A percentile compares a stretch with the other conserved stretches of the same genome.
These are phyloP conservation scores for Xenoacremonium recifei DNA, from an alignment of 2,329 filamentous ascomycete genomes.

Conservation along the genomic window DNA sequence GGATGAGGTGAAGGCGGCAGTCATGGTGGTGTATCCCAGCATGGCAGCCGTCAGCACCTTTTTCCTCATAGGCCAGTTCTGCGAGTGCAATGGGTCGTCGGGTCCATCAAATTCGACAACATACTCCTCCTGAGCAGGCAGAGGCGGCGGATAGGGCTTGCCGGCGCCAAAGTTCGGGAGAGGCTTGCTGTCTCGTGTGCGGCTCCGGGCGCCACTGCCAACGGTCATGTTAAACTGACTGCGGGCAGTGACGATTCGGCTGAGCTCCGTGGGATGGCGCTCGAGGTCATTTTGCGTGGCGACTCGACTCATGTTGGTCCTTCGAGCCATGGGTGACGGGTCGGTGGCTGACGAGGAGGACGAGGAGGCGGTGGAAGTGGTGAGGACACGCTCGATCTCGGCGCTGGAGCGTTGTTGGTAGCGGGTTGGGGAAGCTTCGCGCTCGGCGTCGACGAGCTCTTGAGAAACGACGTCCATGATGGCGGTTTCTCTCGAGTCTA, in stretches of 20 bases:
- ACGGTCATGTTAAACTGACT: conserved; percentile 73
- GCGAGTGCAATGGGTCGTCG: conserved; percentile 79
- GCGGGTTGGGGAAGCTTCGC: conserved; percentile 46
- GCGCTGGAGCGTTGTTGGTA: conserved; percentile 42
- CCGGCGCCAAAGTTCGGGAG: conserved; percentile 69
- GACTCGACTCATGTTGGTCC: conserved; percentile 54
- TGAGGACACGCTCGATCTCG: conserved; percentile 60
- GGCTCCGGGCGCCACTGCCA: conserved; percentile 44
- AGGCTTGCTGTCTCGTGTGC: conserved; percentile 54
- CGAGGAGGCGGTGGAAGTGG: conserved; percentile 50
- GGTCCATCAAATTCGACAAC: conserved; percentile 84
- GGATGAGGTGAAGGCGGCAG: conserved; percentile 69
- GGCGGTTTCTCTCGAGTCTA: too few relatives aligned
- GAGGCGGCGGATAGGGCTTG: conserved; percentile 69
- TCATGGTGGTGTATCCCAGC: conserved; percentile 71
- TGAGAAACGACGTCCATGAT: conserved; percentile 53
- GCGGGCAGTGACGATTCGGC: conserved; percentile 67
- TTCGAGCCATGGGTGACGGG: conserved; percentile 20
- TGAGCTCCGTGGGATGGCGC: conserved; percentile 66
- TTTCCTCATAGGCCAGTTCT: conserved; percentile 81
- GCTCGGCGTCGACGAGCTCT: conserved; percentile 53
- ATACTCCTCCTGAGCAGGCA: conserved; percentile 73
- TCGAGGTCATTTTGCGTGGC: conserved; percentile 67
- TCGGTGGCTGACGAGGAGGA: conserved; percentile 31
- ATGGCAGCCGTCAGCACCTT: conserved; percentile 71